Percentiles rank a stretch among this genome's conserved stretches.
phyloP scores from a whole-genome alignment of 257 asterid genomes.

The Haberlea rhodopensis region DNA sequence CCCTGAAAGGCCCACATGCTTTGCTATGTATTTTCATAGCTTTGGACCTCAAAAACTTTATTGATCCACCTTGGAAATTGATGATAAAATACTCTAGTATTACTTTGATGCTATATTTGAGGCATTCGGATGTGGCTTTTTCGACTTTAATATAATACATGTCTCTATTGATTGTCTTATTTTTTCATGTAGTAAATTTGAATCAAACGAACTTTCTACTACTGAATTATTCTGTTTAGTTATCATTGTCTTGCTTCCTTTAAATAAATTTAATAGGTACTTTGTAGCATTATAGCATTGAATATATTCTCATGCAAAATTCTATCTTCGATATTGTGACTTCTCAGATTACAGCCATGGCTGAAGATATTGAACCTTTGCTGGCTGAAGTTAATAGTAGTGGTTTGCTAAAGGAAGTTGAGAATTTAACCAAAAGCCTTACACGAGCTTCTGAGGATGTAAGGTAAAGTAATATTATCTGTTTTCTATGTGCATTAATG shows the following conservation, averaged over 20 bases:
- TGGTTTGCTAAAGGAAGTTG: constrained; percentile 88
- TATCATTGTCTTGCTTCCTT: constrained; percentile 16
- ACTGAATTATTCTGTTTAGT: background rate
- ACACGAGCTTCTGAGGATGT: constrained; percentile 85
- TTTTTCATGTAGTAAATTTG: background rate
- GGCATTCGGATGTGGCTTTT: background rate
- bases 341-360: constrained; percentile 93
- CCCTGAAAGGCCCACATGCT: background rate
- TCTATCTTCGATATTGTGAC: constrained; percentile 65
- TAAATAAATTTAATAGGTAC: constrained; percentile 17
- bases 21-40: background rate
- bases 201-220: background rate
- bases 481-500: too few relatives aligned
- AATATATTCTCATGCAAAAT: constrained; percentile 54
- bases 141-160: background rate
- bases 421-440: constrained; percentile 82
- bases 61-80: constrained; percentile 6
- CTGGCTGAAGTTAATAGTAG: constrained; percentile 80
- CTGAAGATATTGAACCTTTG: constrained; percentile 86
- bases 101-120: constrained; percentile 12
- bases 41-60: background rate
- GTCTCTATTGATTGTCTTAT: background rate
- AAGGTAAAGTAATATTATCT: constrained; percentile 58
- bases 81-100: background rate
- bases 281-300: constrained; percentile 12